Percentiles rank a stretch among this genome's conserved stretches.
Conservation (phyloP, 2,329 filamentous ascomycete species). For the Mycocentrospora acerina region DNA sequence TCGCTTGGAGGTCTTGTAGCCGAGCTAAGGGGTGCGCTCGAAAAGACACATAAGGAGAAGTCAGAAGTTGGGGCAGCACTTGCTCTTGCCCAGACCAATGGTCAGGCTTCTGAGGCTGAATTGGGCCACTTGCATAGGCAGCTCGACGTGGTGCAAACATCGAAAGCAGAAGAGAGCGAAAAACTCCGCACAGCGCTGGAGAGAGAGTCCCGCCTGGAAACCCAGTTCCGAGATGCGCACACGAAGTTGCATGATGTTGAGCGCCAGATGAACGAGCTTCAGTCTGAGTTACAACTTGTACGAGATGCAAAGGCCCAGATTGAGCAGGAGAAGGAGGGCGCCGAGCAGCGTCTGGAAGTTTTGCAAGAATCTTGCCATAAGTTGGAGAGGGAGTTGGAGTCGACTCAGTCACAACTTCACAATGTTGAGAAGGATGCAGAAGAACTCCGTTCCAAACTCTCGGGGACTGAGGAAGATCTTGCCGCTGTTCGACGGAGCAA, state of each 20-base stretch:
- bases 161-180: constrained; percentile 9
- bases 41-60: constrained; percentile 6
- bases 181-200: constrained; percentile 8
- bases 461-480: constrained; percentile 20
- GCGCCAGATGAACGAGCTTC: constrained; percentile 9
- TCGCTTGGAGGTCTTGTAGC: constrained; percentile 10
- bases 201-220: too few relatives aligned
- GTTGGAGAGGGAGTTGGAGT: constrained; percentile 16
- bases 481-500: constrained; percentile 15
- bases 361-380: constrained; percentile 15
- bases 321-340: constrained; percentile 19
- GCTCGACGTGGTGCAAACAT: constrained; percentile 5
- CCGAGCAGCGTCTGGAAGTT: constrained; percentile 17
- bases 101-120: constrained; percentile 11
- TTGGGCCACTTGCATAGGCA: constrained; percentile 11
- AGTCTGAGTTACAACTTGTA: constrained; percentile 15
- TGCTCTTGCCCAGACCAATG: constrained; percentile 5
- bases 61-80: constrained; percentile 11
- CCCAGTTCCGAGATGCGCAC: constrained; percentile 8
- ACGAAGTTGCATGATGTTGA: constrained; percentile 13
- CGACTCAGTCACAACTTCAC: constrained; percentile 16
- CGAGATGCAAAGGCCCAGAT: constrained; percentile 14
- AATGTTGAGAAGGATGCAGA: constrained; percentile 11
- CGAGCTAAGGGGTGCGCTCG: constrained; percentile 16
- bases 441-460: constrained; percentile 11